Percentiles rank a stretch among this genome's conserved stretches.
Evolutionary conservation across 176 grass and related monocot species (phyloP).

Genomic region (bread wheat (Triticum aestivum)): DNA sequence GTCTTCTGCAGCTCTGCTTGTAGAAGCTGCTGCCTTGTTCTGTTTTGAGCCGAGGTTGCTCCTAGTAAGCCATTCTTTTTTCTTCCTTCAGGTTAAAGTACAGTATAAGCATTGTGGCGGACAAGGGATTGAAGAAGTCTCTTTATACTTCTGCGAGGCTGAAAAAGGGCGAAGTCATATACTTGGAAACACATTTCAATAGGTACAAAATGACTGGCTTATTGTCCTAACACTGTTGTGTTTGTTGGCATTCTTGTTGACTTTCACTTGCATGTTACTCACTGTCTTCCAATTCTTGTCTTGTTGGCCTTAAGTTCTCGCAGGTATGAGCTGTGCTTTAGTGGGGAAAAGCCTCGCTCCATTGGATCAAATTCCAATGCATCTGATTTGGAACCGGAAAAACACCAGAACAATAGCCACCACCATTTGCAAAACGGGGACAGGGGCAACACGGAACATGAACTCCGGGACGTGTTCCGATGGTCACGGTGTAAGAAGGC

Average conservation of each 20-base stretch:
- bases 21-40: not conserved
- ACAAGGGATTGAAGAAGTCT: conserved; percentile 90
- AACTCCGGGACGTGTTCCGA: conserved; percentile 68
- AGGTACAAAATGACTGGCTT: conserved; percentile 45
- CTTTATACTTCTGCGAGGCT: conserved; percentile 87
- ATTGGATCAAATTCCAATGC: conserved; percentile 50
- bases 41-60: conserved; percentile 10
- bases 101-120: conserved; percentile 91
- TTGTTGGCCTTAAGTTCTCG: conserved; percentile 14
- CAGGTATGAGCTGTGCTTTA: conserved; percentile 93
- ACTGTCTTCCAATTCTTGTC: not conserved
- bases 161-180: conserved; percentile 96
- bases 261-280: conserved; percentile 9
- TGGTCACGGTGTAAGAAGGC: conserved; percentile 90
- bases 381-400: conserved; percentile 42
- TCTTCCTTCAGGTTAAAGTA: conserved; percentile 82
- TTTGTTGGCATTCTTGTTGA: not conserved
- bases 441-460: conserved; percentile 45
- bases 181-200: conserved; percentile 87
- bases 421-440: conserved; percentile 75
- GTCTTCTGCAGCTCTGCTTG: not conserved
- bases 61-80: conserved; percentile 7
- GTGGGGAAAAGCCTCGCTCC: conserved; percentile 56
- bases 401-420: conserved; percentile 57
- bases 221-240: not conserved